Percentiles rank a stretch among this genome's conserved stretches.
phyloP scores from a whole-genome alignment of 1,284 basidiomycete genomes.

The Earliella scabrosa region DNA sequence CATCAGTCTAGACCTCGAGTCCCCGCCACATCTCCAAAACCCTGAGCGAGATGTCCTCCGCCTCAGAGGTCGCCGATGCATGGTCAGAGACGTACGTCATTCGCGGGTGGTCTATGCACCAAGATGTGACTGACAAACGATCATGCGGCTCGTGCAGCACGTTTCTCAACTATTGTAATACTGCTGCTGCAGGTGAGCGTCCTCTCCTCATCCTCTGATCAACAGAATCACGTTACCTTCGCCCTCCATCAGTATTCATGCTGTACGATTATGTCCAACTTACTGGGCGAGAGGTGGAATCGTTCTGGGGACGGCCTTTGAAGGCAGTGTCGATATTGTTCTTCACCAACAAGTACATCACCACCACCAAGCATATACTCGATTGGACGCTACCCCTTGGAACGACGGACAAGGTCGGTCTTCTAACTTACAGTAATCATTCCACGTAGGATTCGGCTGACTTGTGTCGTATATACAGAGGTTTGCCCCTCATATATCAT shows the following conservation, averaged over 20 bases:
- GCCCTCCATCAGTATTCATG: slow-evolving; percentile 4
- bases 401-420: neutral
- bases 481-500: neutral
- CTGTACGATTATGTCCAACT: neutral
- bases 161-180: neutral
- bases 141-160: neutral
- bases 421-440: neutral
- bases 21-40: too few species aligned
- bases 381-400: neutral
- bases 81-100: neutral
- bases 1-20: too few species aligned
- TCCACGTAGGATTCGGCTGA: neutral
- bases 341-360: slow-evolving; percentile 1
- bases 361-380: neutral
- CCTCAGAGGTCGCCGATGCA: neutral
- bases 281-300: neutral
- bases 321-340: neutral
- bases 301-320: neutral
- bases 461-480: neutral
- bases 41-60: neutral
- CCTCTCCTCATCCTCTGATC: too few species aligned
- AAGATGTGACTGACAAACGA: neutral
- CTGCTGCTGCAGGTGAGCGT: neutral
- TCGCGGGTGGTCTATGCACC: neutral
- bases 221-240: too few species aligned